Base-by-base conservation (phyloP, 306 rosid species). In the Potentilla sterilis region DNA sequence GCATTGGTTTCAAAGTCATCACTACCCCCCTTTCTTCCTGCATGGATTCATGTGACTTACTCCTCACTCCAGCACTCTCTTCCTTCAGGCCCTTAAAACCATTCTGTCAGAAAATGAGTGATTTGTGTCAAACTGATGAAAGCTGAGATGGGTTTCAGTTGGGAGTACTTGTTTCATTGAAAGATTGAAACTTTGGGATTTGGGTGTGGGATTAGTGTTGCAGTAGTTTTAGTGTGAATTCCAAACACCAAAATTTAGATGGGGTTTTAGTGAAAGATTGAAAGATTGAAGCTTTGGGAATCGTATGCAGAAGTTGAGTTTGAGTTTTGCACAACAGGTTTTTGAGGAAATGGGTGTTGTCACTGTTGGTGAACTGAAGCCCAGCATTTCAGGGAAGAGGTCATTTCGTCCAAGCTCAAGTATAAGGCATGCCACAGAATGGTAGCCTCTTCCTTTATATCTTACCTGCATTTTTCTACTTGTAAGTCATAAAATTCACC, bases 341-440 rank as follows among this genome's bases (percentile, higher is more conserved):
- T 81, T 70, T 78, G 73, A 71, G 80, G 41, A 68, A 72, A 96
- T 96, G 99, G 99, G 97, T 57, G 97, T 87, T 49, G 97, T 92
- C 67, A 95, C 97, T 63, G 87, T 86, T 64, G 96, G 97, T 73
- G 99, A 96, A 68, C 81, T 89, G 83, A 96, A 92, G 88, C 92
- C 99, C 42, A 92, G 97, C 85, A 91, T 92, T 77, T 92, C 98
- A 15, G 98, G 98, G 81, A 96, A 88, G 88, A 86, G 97, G 82
- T 89, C 96, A 6, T 90, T 89, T 82, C 91, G 91, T 52, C 89
- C 99, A 7, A 92, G 98, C 81, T 92, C 97, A 41, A 96, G 96
- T 72, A 89, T 92, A 78, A 89, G 98, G 72, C 98, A 96, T 83
- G 98, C 99, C 78, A 90, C 96, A 58, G 98, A 96, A 85, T 96